Percentiles rank a stretch among this genome's conserved stretches.
Conservation (phyloP, 345 rosid genomes). For the Camelina hispida region DNA sequence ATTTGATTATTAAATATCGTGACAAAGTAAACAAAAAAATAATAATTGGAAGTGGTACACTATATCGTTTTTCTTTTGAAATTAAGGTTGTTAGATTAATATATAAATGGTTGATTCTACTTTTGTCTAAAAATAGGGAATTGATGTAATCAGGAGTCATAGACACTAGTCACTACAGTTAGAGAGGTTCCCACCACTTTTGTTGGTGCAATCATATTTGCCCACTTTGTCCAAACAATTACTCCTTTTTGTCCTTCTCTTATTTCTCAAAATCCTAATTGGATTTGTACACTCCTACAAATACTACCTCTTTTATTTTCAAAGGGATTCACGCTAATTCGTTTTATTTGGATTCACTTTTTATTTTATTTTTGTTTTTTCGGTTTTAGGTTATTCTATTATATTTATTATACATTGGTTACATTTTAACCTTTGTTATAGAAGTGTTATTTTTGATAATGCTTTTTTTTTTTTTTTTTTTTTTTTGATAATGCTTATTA, state of each 20-base stretch:
- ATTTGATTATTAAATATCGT: neutral
- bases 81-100: neutral
- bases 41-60: neutral
- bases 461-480: no score
- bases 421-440: no score
- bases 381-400: neutral
- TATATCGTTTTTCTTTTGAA: neutral
- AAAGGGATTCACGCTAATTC: neutral
- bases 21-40: neutral
- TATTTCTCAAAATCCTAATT: conserved; percentile 21
- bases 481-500: no score
- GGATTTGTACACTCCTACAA: conserved; percentile 29
- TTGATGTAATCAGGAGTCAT: conserved; percentile 31
- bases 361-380: neutral
- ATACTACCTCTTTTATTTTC: neutral
- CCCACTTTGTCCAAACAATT: conserved; percentile 33
- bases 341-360: neutral
- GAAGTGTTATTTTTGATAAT: neutral
- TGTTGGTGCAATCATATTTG: conserved; percentile 28
- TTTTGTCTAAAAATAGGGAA: neutral
- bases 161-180: conserved; percentile 16
- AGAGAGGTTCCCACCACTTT: conserved; percentile 39
- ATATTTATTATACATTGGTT: no score
- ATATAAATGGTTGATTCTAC: conserved; percentile 17
- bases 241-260: neutral